Percentiles rank a stretch among this genome's conserved stretches.
phyloP scores from a whole-genome alignment of 371 early-diverging fungal genomes.

The Mortierella sp. region DNA sequence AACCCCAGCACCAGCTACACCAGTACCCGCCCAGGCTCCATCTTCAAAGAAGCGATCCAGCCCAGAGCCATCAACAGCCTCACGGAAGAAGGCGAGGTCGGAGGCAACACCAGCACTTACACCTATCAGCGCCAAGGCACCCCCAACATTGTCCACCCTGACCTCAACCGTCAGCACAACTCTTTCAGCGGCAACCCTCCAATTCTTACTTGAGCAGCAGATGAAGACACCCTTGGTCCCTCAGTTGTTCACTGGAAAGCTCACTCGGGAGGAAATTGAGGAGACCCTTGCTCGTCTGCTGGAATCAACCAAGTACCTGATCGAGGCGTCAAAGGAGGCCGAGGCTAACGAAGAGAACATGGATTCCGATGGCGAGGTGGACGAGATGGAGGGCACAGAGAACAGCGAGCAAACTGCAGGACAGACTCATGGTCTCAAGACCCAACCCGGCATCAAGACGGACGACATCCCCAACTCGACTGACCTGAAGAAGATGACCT shows the following conservation, averaged over 20 bases:
- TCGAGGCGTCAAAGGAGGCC: conserved; percentile 19
- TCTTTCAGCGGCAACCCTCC: conserved; percentile 45
- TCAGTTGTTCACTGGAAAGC: conserved; percentile 44
- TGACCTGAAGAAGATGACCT: conserved; percentile 67
- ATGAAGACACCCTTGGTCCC: conserved; percentile 42
- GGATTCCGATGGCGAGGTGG: conserved; percentile 22
- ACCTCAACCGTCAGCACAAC: conserved; percentile 38
- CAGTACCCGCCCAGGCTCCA: neutral
- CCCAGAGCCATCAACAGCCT: conserved; percentile 28
- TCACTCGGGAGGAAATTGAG: conserved; percentile 45
- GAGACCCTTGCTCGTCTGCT: conserved; percentile 38
- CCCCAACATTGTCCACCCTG: conserved; percentile 4
- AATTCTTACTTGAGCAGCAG: conserved; percentile 50
- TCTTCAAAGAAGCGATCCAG: conserved; percentile 32
- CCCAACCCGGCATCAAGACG: conserved; percentile 52
- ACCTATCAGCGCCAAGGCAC: neutral
- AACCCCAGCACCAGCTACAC: neutral
- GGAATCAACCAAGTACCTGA: conserved; percentile 44
- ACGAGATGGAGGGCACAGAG: conserved; percentile 5
- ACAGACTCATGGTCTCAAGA: conserved; percentile 36
- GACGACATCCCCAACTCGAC: conserved; percentile 46
- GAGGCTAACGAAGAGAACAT: conserved; percentile 9
- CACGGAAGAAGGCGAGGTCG: conserved; percentile 35
- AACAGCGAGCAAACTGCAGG: conserved; percentile 8
- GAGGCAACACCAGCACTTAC: conserved; percentile 15